Conservation (phyloP, 2,329 filamentous ascomycete species). For the Penicillium polonicum region DNA sequence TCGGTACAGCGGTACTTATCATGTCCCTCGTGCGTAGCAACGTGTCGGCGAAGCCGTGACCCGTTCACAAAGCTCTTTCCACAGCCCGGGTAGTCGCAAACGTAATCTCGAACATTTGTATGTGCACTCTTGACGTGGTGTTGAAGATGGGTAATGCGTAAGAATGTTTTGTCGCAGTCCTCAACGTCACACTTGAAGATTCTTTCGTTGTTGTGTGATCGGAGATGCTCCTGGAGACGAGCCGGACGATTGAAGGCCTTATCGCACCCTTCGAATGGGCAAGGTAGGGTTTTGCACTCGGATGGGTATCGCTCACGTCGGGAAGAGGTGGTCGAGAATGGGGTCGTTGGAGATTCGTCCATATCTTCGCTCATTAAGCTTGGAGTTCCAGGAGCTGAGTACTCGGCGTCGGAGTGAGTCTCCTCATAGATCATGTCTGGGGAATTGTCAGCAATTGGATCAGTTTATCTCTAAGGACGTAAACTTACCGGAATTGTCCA, state of each 20-base stretch:
- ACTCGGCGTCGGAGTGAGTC: slow-evolving; percentile 35
- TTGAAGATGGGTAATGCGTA: slow-evolving; percentile 80
- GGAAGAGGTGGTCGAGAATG: slow-evolving; percentile 50
- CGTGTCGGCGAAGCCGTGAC: slow-evolving; percentile 73
- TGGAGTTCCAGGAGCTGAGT: slow-evolving; percentile 30
- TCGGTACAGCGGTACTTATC: slow-evolving; percentile 73
- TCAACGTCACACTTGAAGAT: slow-evolving; percentile 70
- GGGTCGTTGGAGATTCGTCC: slow-evolving; percentile 52
- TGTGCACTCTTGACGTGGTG: slow-evolving; percentile 84
- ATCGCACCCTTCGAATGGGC: slow-evolving; percentile 69
- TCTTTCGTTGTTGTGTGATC: slow-evolving; percentile 82
- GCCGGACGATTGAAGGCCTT: slow-evolving; percentile 88
- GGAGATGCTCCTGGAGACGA: slow-evolving; percentile 73
- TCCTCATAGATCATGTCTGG: slow-evolving; percentile 37
- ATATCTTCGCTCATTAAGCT: slow-evolving; percentile 33
- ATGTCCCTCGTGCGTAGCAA: slow-evolving; percentile 73
- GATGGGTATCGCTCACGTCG: slow-evolving; percentile 51
- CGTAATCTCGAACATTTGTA: slow-evolving; percentile 65
- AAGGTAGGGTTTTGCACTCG: slow-evolving; percentile 73
- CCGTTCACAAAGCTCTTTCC: slow-evolving; percentile 78
- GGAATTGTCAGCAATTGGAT: slow-evolving; percentile 31
- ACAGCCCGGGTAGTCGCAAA: slow-evolving; percentile 71
- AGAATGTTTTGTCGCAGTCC: slow-evolving; percentile 78
- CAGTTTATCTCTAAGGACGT: slow-evolving; percentile 4
- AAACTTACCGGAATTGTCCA: slow-evolving; percentile 33